These are phyloP conservation scores for Sonneratia caseolaris DNA, from an alignment of 345 rosid genomes.

Conservation along the genomic window DNA sequence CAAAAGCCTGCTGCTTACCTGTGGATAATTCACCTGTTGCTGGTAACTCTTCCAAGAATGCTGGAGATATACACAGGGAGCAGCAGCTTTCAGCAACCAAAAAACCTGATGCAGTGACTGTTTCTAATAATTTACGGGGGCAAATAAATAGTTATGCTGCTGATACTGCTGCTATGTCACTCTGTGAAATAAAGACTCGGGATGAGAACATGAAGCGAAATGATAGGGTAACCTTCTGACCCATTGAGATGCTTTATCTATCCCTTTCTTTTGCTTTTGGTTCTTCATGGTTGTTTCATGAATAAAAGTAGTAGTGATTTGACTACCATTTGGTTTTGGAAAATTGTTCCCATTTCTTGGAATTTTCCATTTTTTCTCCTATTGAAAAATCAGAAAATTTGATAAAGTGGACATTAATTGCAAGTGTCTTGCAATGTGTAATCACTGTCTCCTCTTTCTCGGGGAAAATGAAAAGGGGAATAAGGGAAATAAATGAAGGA, in stretches of 20 bases:
- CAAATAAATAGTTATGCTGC: constrained; percentile 10
- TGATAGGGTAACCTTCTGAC: constrained; percentile 28
- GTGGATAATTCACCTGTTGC: constrained; percentile 26
- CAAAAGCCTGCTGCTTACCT: background rate
- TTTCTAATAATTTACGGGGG: constrained; percentile 12
- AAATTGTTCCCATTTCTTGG: background rate
- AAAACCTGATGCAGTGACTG: constrained; percentile 15
- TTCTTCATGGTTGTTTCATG: background rate
- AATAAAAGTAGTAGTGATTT: background rate
- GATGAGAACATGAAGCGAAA: constrained; percentile 20
- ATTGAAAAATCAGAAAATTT: background rate
- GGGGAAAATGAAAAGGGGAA: no score
- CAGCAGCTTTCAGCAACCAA: constrained; percentile 23
- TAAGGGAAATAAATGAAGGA: background rate
- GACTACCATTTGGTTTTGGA: background rate
- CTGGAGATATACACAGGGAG: constrained; percentile 21
- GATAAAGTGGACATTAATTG: background rate
- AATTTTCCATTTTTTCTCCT: background rate
- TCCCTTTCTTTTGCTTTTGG: background rate
- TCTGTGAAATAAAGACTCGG: constrained; percentile 21
- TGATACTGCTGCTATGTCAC: constrained; percentile 16
- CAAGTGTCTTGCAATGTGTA: background rate
- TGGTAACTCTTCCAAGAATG: constrained; percentile 22
- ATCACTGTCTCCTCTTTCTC: background rate
- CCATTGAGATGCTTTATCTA: background rate